Conservation (phyloP, 148 eudicot genomes). For the Rhododendron mucronatum region DNA sequence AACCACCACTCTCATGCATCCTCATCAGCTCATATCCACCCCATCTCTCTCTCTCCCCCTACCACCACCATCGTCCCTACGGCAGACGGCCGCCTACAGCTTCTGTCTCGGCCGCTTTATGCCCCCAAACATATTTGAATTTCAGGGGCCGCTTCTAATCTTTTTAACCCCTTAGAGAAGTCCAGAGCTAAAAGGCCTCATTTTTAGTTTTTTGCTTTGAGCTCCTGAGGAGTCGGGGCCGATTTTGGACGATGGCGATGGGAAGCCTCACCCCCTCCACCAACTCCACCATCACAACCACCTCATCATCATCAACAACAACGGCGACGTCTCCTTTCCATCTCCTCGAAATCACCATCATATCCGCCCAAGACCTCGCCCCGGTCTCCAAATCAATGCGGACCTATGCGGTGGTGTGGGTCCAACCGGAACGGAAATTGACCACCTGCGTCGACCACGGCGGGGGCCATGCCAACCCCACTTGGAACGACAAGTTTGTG, state of each 20-base stretch:
- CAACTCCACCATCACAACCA: not conserved
- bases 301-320: not conserved
- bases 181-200: too few species aligned
- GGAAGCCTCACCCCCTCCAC: not conserved
- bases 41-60: not conserved
- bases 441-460: not conserved
- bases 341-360: constrained; percentile 1
- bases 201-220: too few species aligned
- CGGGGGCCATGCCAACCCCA: not conserved
- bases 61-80: not conserved
- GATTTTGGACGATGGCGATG: not conserved
- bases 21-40: not conserved
- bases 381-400: not conserved
- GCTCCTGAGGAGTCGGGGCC: too few species aligned
- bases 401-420: constrained; percentile 4
- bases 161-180: too few species aligned
- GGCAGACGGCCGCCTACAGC: too few species aligned
- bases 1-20: not conserved
- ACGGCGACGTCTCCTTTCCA: not conserved
- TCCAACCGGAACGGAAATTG: not conserved
- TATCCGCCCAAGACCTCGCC: constrained; percentile 7
- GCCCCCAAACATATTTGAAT: too few species aligned
- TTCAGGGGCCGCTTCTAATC: too few species aligned
- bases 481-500: constrained; percentile 5
- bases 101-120: too few species aligned